Percentiles rank a stretch among this genome's conserved stretches.
Conservation (phyloP, 1,284 basidiomycete species). For the Rhodotorula mucilaginosa region DNA sequence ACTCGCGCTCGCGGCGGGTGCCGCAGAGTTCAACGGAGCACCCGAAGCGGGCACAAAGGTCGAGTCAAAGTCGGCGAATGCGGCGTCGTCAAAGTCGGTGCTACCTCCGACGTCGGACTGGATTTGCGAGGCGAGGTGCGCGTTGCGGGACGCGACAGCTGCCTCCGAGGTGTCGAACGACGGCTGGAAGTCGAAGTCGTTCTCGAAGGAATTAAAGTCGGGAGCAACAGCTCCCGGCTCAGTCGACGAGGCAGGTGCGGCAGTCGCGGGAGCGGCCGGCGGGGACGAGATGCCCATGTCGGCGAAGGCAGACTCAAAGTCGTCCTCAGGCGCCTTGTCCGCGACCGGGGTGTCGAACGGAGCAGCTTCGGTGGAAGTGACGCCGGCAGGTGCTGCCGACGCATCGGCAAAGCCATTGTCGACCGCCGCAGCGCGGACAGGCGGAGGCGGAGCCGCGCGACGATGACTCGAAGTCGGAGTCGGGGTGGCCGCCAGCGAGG, state of each 20-base stretch:
- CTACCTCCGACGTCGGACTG: neutral
- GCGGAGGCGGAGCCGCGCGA: slow-evolving; percentile 19
- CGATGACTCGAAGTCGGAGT: neutral
- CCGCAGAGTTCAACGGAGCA: neutral
- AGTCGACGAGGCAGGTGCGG: neutral
- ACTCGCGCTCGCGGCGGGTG: neutral
- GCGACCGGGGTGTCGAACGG: neutral
- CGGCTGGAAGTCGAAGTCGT: slow-evolving; percentile 17
- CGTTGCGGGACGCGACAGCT: neutral
- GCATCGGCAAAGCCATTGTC: neutral
- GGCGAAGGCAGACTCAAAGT: slow-evolving; percentile 40
- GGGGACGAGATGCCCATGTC: slow-evolving; percentile 20
- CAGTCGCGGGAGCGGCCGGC: neutral
- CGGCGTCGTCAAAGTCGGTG: slow-evolving; percentile 21
- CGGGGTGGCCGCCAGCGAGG: neutral
- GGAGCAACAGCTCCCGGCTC: slow-evolving; percentile 8
- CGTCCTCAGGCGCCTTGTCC: slow-evolving; percentile 22
- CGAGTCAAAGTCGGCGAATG: slow-evolving; percentile 33
- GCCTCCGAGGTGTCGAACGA: slow-evolving; percentile 10
- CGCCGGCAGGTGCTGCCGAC: neutral
- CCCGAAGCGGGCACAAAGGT: slow-evolving; percentile 12
- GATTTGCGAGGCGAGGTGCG: neutral
- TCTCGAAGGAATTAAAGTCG: slow-evolving; percentile 33
- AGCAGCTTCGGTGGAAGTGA: neutral
- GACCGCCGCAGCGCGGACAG: neutral